Base-by-base conservation (phyloP, 257 asterid species). In the Salvia miltiorrhiza region DNA sequence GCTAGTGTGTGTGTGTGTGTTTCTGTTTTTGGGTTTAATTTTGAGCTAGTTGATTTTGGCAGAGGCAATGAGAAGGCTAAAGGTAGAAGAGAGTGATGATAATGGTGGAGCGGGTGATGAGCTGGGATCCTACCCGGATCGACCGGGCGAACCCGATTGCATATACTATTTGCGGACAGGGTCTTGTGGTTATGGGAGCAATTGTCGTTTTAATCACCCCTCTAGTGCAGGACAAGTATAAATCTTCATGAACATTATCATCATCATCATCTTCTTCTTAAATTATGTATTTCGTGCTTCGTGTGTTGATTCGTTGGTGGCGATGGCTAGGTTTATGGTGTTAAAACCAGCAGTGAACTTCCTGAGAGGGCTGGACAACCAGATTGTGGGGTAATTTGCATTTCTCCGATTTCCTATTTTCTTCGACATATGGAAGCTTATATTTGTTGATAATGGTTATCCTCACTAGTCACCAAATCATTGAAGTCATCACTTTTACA, bases 61-160 rank as follows among this genome's bases (percentile, higher is more conserved):
- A 64, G 89, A 84, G 59, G 67, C 43, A 26, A 79, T 84, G 84
- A 77, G 81, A 62, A 69, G 78, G 58, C 45, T 81, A 48, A 81
- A 74, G 75, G 64, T 84, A 43, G 86, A 74, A 23, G 76, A 55
- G 16, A 47, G 39, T 72, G 80, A 52, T 71, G 88, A 58, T n/a
- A 80, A 80, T 65, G 84, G 78, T 28, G 28, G 75, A 69, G 75
- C 50, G 70, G 74, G 73, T 6, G 84, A 79, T 70, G 88, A 73
- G 39, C 70, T 65, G 52, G 86, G 63, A 33, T 45, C 68, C 3
- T 88, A 76, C 67, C 95, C 93, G 10, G 88, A 77, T 72, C 81
- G 95, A 35, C 93, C 92, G 0, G 95, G 95, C 4, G 88, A 84
- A 62, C 95, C 90, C 13, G 88, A 86, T 72, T 88, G 95, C 83